These are phyloP conservation scores for Graphilbum sp. DNA, from an alignment of 2,329 filamentous ascomycete species.

Conservation along the genomic window DNA sequence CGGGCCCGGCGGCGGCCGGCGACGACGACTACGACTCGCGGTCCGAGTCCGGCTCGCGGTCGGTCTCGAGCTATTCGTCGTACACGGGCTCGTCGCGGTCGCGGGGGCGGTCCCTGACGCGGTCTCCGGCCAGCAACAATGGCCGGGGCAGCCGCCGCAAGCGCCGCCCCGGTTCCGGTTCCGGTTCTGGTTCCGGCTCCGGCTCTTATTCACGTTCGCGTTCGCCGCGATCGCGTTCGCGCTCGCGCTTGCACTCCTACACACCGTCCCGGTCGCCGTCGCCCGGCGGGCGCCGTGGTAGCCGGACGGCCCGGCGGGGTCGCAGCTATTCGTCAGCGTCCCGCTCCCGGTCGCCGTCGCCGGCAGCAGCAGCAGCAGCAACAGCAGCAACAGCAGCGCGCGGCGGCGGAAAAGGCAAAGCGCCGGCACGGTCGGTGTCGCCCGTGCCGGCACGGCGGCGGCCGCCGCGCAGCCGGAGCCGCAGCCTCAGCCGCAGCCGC, in stretches of 20 bases:
- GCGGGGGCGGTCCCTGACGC: conserved; percentile 16
- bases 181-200: neutral
- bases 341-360: neutral
- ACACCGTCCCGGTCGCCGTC: neutral
- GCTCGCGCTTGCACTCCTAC: conserved; percentile 19
- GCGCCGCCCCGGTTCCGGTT: too few species aligned
- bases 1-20: conserved; percentile 22
- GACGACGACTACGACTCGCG: conserved; percentile 37
- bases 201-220: conserved; percentile 3
- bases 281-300: neutral
- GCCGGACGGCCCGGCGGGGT: neutral
- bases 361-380: neutral
- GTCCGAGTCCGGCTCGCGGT: conserved; percentile 64
- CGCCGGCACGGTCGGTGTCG: too few species aligned
- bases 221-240: conserved; percentile 16
- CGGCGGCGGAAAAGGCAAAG: too few species aligned
- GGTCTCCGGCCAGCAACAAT: neutral
- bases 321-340: neutral
- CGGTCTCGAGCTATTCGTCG: conserved; percentile 45
- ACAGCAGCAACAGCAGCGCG: neutral
- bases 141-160: neutral
- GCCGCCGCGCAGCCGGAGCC: neutral
- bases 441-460: too few species aligned
- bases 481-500: neutral
- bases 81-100: conserved; percentile 27